Base-by-base conservation (phyloP, 1,139 yeast species). In the Eremothecium cymbalariae region DNA sequence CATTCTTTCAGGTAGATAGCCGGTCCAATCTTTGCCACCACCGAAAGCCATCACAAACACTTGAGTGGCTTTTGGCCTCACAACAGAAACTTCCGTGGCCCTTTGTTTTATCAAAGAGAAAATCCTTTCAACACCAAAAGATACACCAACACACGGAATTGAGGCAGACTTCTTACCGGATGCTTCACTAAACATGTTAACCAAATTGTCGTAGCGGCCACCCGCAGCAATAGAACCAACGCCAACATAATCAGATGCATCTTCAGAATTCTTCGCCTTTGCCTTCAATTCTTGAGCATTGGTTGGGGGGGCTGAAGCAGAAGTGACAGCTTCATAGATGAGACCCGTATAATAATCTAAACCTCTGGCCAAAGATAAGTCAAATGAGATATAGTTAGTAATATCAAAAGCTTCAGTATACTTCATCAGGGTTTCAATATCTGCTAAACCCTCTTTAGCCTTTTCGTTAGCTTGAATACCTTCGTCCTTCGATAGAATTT, bases 151-250 rank as follows among this genome's bases (percentile, higher is more conserved):
- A 68, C 98, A 90, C 16, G 98, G 98, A 52, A 90, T 86, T 18
- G 90, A 80, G 17, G 68, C 69, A 31, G 72, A 68, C 59, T 77
- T 76, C 63, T 86, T 85, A 47, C 90, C 90, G 54, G 76, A 78
- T 8, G 77, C 70, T 41, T 71, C 70, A 43, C 95, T 79, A 61
- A 90, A 90, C 97, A 90, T 90, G 47, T 95, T 95, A 21, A 90
- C 97, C 44, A 90, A 72, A 50, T 82, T 80, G 60, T 90, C 98
- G 62, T 90, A 90, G 62, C 98, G 83, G 47, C 98, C 98, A 64
- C 98, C 98, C 29, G 95, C 98, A 38, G 95, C 95, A 50, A 90
- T 85, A 6, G 97, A 88, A 18, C 98, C 98, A 34, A 90, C 96
- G 50, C 98, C 98, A 33, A 90, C 97, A 51, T 82, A 85, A 46